phyloP scores from a whole-genome alignment of 768 basidiomycete species.

The Termitomyces heimii region DNA sequence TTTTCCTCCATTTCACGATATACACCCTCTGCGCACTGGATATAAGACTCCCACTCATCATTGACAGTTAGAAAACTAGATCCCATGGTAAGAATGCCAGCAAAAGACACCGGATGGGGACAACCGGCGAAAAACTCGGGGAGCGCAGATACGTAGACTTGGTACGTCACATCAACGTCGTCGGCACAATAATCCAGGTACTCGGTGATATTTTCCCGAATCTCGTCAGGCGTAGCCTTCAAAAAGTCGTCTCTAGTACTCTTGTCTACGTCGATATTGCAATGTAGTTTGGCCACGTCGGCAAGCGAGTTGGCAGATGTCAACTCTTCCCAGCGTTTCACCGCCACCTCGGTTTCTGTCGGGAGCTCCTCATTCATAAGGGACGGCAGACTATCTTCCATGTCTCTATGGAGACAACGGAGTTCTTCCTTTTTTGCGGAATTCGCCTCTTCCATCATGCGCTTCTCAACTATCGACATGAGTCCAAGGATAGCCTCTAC shows the following conservation, averaged over 20 bases:
- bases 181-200: conserved; percentile 82
- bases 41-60: conserved; percentile 81
- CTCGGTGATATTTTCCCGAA: conserved; percentile 58
- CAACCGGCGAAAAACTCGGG: conserved; percentile 80
- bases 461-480: conserved; percentile 36
- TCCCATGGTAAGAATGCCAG: conserved; percentile 88
- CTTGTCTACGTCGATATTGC: conserved; percentile 76
- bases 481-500: conserved; percentile 47
- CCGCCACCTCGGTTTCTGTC: conserved; percentile 24
- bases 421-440: conserved; percentile 39
- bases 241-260: conserved; percentile 72
- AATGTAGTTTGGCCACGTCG: conserved; percentile 90
- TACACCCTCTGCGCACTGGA: conserved; percentile 69
- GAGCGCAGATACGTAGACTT: conserved; percentile 69
- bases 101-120: conserved; percentile 90
- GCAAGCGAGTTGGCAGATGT: conserved; percentile 89
- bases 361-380: conserved; percentile 19
- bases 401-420: conserved; percentile 25
- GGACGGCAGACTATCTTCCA: conserved; percentile 32
- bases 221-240: conserved; percentile 56
- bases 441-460: conserved; percentile 43
- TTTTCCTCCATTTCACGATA: conserved; percentile 70
- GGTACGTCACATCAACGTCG: conserved; percentile 83
- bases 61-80: conserved; percentile 90
- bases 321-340: conserved; percentile 85